Conservation (phyloP, 176 grass and related monocot genomes). For the Oryza punctata region DNA sequence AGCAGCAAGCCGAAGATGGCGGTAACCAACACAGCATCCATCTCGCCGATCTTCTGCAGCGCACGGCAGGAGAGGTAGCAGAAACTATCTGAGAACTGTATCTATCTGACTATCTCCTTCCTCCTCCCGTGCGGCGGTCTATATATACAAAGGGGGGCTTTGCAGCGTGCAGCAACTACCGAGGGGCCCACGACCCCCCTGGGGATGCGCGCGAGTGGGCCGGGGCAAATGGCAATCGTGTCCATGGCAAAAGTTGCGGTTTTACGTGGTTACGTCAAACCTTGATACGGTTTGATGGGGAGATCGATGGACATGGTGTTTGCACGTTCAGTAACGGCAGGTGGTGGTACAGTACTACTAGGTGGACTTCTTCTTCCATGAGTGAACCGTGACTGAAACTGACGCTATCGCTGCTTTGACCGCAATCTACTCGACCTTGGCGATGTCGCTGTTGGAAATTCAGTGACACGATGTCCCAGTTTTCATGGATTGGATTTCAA, state of each 20-base stretch:
- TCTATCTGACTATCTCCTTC: background rate
- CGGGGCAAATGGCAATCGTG: background rate
- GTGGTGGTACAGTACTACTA: background rate
- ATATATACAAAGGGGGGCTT: conserved; percentile 24
- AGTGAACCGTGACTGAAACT: background rate
- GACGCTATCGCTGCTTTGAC: background rate
- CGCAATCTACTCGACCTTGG: background rate
- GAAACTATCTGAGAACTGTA: background rate
- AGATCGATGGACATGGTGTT: background rate
- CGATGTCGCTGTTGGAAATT: background rate
- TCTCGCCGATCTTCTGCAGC: background rate
- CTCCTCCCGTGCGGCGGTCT: background rate
- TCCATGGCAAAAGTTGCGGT: background rate
- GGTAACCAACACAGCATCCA: conserved; percentile 1
- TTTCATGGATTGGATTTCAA: background rate
- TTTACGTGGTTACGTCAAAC: background rate
- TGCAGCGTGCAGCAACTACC: conserved; percentile 9
- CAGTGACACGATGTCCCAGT: background rate
- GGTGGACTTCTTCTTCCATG: background rate
- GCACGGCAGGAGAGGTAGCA: background rate
- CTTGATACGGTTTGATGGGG: background rate
- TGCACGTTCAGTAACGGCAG: background rate
- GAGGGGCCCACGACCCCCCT: background rate
- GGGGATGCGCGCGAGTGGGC: background rate
- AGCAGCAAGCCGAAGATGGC: conserved; percentile 34